Evolutionary conservation across 495 filamentous ascomycete species (phyloP), one percentile per base, ranked within the genome.

Genomic region (Podospora australis): DNA sequence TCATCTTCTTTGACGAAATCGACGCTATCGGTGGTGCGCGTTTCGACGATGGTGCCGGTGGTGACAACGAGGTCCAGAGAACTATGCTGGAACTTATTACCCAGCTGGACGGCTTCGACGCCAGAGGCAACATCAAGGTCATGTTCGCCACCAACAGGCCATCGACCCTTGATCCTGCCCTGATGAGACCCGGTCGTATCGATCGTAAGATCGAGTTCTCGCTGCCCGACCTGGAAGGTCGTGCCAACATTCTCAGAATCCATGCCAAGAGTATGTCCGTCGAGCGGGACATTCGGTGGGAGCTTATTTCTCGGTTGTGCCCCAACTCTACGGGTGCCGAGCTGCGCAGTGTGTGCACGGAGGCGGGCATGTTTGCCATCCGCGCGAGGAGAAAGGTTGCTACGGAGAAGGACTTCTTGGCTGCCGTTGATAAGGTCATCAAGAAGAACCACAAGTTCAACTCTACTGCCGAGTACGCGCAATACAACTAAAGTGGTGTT

Each of bases 231-330:
- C 84, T 96, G 47, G 92, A 98, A 67, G 92, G 92, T 30, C 82
- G 92, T 50, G 92, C 92, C 56, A 97, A 96, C 74, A 95, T 98
- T 56, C 80, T 98, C 17, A 85, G 92, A 23, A 98, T 98, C 57
- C 92, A 98, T 70, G 92, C 92, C 55, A 98, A 98, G 86, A 95
- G 88, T 62, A 98, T 98, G 92, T 95, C 88, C 20, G 94, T 97
- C 25, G 92, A 98, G 78, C 81, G 92, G 20, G 92, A 98, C 66
- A 97, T 98, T 60, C 82, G 92, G 68, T 98, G 92, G 92, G 92
- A 98, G 73, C 71, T 98, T 42, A 97, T 98, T 53, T 95, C 88
- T 28, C 82, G 92, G 55, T 75, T 98, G 56, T 98, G 92, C 75
- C 92, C 92, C 50, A 97, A 98, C 71, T 84, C 88, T 49, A 98